phyloP scores from a whole-genome alignment of 768 basidiomycete genomes.

The Termitomyces sp. region DNA sequence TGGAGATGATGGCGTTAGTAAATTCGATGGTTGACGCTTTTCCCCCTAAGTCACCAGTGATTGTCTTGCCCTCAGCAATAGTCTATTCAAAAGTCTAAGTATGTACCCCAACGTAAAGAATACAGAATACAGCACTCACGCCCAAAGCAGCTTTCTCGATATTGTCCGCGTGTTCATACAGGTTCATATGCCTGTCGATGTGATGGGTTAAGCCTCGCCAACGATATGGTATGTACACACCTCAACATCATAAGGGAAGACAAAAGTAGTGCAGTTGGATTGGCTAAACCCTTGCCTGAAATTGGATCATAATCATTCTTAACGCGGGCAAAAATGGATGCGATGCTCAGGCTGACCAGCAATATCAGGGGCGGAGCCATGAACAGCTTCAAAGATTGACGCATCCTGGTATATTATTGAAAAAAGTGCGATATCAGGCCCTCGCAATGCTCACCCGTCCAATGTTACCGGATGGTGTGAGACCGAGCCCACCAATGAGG shows the following conservation, averaged over 20 bases:
- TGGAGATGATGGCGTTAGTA: constrained; percentile 81
- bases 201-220: not conserved
- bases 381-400: constrained; percentile 99
- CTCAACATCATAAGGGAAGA: constrained; percentile 98
- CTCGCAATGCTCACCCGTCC: constrained; percentile 58
- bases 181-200: constrained; percentile 78
- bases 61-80: constrained; percentile 92
- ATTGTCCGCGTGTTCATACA: constrained; percentile 74
- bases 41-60: constrained; percentile 95
- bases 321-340: not conserved
- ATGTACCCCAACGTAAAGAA: not conserved
- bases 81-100: constrained; percentile 49
- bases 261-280: constrained; percentile 97
- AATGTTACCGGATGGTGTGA: constrained; percentile 97
- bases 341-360: constrained; percentile 51
- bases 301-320: constrained; percentile 6
- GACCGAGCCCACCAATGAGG: constrained; percentile 93
- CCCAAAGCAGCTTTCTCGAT: constrained; percentile 90
- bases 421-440: constrained; percentile 3
- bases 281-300: constrained; percentile 84
- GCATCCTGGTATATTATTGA: constrained; percentile 63
- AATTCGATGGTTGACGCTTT: constrained; percentile 87
- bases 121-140: constrained; percentile 41
- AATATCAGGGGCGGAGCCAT: constrained; percentile 99
- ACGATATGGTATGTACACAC: constrained; percentile 32